phyloP scores from a whole-genome alignment of 208 protist species.

The Trypanosoma caninum region DNA sequence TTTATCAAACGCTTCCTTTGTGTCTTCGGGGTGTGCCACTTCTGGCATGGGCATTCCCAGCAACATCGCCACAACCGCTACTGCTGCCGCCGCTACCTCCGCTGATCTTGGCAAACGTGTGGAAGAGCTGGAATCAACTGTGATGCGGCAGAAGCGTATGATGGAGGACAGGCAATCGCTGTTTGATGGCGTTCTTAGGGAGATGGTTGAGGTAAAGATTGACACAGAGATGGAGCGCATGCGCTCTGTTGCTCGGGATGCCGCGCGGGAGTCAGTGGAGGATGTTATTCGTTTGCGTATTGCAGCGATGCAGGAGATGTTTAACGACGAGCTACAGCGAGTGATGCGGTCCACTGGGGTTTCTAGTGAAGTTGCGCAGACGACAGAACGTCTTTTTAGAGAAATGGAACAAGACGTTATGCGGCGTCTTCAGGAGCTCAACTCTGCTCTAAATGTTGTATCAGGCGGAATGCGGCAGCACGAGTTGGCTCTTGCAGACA shows the following conservation, averaged over 20 bases:
- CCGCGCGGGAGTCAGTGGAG: slow-evolving; percentile 56
- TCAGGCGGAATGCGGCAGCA: slow-evolving; percentile 1
- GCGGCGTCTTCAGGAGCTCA: slow-evolving; percentile 16
- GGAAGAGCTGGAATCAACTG: slow-evolving; percentile 43
- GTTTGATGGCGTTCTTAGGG: slow-evolving; percentile 29
- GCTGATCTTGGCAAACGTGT: slow-evolving; percentile 29
- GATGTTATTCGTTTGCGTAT: slow-evolving; percentile 59
- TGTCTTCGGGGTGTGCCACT: not conserved
- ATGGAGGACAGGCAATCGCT: slow-evolving; percentile 48
- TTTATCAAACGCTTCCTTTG: not conserved
- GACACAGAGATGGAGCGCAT: slow-evolving; percentile 62
- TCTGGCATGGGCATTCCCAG: not conserved
- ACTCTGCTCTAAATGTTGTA: slow-evolving; percentile 9
- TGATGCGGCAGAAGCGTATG: slow-evolving; percentile 42
- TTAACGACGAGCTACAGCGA: slow-evolving; percentile 46
- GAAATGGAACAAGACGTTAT: slow-evolving; percentile 24
- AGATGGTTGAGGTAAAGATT: slow-evolving; percentile 55
- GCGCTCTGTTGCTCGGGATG: slow-evolving; percentile 67
- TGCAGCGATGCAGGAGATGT: slow-evolving; percentile 40
- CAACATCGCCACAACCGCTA: not conserved
- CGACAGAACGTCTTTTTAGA: slow-evolving; percentile 30
- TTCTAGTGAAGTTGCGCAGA: slow-evolving; percentile 29
- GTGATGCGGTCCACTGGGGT: slow-evolving; percentile 41
- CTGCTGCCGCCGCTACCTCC: not conserved
- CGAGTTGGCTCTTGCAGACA: slow-evolving; percentile 10